These are phyloP conservation scores for Penicillium samsonianum DNA, from an alignment of 495 filamentous ascomycete genomes.

Conservation along the genomic window DNA sequence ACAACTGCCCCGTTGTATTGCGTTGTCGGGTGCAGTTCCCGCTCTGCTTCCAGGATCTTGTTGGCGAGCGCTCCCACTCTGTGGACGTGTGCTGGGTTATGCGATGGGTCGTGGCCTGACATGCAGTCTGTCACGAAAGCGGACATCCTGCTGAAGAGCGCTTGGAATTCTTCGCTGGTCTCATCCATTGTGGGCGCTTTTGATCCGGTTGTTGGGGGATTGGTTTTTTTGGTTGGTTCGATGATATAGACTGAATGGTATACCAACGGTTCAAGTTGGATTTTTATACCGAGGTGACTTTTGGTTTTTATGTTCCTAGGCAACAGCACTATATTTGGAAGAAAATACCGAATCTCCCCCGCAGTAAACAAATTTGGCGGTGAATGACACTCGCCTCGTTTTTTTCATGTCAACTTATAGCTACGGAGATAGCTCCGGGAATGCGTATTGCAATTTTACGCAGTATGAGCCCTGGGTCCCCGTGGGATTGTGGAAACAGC, in stretches of 20 bases:
- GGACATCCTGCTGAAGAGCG: conserved; percentile 51
- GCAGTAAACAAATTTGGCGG: conserved; percentile 22
- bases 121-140: conserved; percentile 70
- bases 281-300: not conserved
- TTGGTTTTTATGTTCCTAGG: not conserved
- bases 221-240: not conserved
- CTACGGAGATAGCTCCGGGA: not conserved
- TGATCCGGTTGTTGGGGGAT: not conserved
- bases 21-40: conserved; percentile 29
- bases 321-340: not conserved
- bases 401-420: not conserved
- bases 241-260: not conserved
- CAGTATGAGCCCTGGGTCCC: no score
- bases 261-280: not conserved
- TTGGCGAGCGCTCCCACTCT: conserved; percentile 76
- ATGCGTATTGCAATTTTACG: not conserved
- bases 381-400: conserved; percentile 7
- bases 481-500: not conserved
- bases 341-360: not conserved
- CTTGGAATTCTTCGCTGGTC: conserved; percentile 23
- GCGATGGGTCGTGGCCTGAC: conserved; percentile 78
- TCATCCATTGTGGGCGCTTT: conserved; percentile 11
- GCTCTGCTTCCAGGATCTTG: conserved; percentile 53
- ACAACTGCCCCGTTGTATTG: conserved; percentile 57
- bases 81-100: conserved; percentile 80